These are phyloP conservation scores for Cystobasidiaceae sp. DNA, from an alignment of 1,284 basidiomycete genomes.

Conservation along the genomic window DNA sequence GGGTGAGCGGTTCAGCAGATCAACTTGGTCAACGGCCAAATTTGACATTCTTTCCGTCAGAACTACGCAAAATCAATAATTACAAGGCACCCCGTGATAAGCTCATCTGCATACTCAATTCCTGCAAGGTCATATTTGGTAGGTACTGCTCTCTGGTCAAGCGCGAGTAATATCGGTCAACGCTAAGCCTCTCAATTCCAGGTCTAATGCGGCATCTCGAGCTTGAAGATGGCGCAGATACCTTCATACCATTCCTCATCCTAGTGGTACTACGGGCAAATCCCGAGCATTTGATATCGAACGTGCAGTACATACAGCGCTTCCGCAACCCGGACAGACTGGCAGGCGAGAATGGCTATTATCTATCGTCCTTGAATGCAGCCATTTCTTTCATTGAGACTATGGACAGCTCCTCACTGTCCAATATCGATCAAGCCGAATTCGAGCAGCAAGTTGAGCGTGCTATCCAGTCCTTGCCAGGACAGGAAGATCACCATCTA, in stretches of 20 bases:
- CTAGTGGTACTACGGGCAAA: conserved; percentile 90
- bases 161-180: neutral
- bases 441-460: conserved; percentile 87
- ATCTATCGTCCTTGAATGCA: conserved; percentile 88
- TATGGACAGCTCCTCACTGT: conserved; percentile 90
- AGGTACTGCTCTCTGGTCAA: conserved; percentile 40
- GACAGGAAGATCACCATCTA: conserved; percentile 3
- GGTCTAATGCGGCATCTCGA: conserved; percentile 79
- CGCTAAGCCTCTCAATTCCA: conserved; percentile 44
- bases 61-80: conserved; percentile 92
- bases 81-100: conserved; percentile 98
- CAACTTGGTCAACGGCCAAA: neutral
- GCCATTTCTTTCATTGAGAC: conserved; percentile 93
- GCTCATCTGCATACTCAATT: conserved; percentile 93
- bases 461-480: conserved; percentile 69
- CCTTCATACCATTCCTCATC: conserved; percentile 91
- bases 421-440: conserved; percentile 84
- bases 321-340: conserved; percentile 86
- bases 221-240: conserved; percentile 59
- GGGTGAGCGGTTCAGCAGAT: neutral
- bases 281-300: conserved; percentile 86
- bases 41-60: conserved; percentile 48
- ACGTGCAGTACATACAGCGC: conserved; percentile 94
- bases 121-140: conserved; percentile 99
- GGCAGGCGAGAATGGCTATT: conserved; percentile 94